These are phyloP conservation scores for Chloranthus sessilifolius DNA, from an alignment of 164 flowering plant species.

Conservation along the genomic window DNA sequence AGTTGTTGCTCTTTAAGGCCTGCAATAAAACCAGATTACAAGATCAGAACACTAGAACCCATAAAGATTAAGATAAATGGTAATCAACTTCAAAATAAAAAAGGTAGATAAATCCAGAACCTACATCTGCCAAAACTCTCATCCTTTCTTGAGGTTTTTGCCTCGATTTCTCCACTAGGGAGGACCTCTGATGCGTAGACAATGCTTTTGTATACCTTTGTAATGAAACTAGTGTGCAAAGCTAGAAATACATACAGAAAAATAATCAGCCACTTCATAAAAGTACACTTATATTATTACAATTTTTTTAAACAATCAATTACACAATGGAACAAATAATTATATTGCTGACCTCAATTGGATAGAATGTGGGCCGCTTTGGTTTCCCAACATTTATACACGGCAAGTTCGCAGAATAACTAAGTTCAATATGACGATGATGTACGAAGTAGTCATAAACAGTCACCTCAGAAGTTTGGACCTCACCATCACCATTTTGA, in stretches of 20 bases:
- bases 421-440: too few species aligned
- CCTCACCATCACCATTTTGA: too few species aligned
- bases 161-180: constrained; percentile 87
- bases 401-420: too few species aligned
- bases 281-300: too few species aligned
- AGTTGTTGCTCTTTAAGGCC: constrained; percentile 51
- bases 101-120: constrained; percentile 9
- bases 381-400: constrained; percentile 75
- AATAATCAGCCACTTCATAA: too few species aligned
- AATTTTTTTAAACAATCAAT: too few species aligned
- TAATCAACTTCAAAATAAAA: not conserved
- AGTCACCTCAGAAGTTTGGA: too few species aligned
- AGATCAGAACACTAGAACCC: not conserved
- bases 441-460: too few species aligned
- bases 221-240: constrained; percentile 69
- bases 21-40: constrained; percentile 17
- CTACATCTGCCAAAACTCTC: constrained; percentile 51
- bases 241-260: too few species aligned
- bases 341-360: constrained; percentile 44
- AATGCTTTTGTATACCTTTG: constrained; percentile 90
- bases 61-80: not conserved
- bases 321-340: too few species aligned
- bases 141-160: constrained; percentile 92
- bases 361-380: constrained; percentile 55
- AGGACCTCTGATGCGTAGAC: constrained; percentile 58